Base-by-base conservation (phyloP, 495 filamentous ascomycete genomes). In the Penicillium taxi region DNA sequence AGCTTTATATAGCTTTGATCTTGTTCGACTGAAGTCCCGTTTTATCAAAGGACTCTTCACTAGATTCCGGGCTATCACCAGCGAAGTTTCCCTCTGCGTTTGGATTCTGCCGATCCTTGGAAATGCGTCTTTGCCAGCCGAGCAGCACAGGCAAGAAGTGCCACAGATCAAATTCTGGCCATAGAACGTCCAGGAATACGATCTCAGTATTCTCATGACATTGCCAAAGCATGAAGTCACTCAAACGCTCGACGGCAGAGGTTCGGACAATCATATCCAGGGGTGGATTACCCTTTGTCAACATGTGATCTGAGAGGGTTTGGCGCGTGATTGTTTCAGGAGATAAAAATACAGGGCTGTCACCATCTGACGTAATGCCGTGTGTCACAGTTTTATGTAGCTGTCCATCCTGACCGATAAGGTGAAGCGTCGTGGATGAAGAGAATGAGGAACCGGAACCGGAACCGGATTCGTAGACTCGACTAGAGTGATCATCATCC, bases 211-310 rank as follows among this genome's bases (percentile, higher is more conserved):
- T 69, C 50, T 93, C 72, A 48, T 96, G 88, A 49, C 84, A 89
- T 60, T 98, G 91, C 91, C 91, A 98, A 35, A 98, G 78, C 88
- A 98, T 88, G 52, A 96, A 98, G 52, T 98, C 91, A 49, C 86
- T 94, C 39, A 98, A 61, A 14, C 91, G 73, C 51, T 88, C 82
- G 8, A 98, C 91, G 18, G 86, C 91, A 33, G 85, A 93, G 0
- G 91, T 98, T 17, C 91, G 74, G 13, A 98, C 70, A 17, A 96
- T 74, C 0, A 98, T 68, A 46, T 98, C 91, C 14, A 96, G 66
- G 2, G 93, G 91, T 2, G 93, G 93, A 36, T 75, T 78, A 21
- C 75, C 82, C 26, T 78, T 75, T 5, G 93, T 96, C 56, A 88
- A 85, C 56, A 91, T 78, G 59, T 94, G 84, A 15, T 73, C 70